A percentile compares a stretch with the other conserved stretches of the same genome.
Evolutionary conservation across 2,329 filamentous ascomycete species (phyloP).

Genomic region (Fusarium tupiense): DNA sequence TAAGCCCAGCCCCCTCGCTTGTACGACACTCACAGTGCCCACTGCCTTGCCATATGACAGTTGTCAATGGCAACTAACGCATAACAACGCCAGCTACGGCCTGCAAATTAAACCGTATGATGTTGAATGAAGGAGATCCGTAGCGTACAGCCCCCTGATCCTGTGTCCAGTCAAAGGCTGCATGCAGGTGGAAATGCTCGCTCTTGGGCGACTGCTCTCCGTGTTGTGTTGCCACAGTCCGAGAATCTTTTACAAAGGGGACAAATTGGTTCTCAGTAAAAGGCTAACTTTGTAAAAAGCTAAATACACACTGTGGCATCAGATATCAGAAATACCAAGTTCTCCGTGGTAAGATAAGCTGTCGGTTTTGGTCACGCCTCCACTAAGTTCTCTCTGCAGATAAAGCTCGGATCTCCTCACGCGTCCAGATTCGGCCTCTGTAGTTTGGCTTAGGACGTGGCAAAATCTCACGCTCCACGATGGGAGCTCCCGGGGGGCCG

Average conservation of each 20-base stretch:
- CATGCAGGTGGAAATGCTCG: neutral
- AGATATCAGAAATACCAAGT: neutral
- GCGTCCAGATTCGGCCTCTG: neutral
- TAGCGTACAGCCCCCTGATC: neutral
- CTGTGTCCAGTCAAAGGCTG: neutral
- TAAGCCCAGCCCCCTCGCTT: neutral
- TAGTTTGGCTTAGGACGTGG: neutral
- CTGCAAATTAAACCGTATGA: neutral
- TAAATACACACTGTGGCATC: neutral
- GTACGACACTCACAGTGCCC: neutral
- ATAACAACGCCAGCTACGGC: neutral
- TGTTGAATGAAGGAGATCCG: neutral
- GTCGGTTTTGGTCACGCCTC: too few species aligned
- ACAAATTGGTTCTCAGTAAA: neutral
- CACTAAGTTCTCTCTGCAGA: neutral
- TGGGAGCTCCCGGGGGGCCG: neutral
- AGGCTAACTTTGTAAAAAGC: too few species aligned
- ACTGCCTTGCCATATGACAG: neutral
- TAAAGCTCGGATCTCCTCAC: neutral
- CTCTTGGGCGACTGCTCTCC: neutral
- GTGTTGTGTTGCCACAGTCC: too few species aligned
- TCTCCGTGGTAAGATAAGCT: neutral
- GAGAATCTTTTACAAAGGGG: neutral
- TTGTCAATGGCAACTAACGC: neutral
- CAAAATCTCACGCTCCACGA: neutral